Conservation (phyloP, 768 basidiomycete genomes). For the Serendipita sp. region DNA sequence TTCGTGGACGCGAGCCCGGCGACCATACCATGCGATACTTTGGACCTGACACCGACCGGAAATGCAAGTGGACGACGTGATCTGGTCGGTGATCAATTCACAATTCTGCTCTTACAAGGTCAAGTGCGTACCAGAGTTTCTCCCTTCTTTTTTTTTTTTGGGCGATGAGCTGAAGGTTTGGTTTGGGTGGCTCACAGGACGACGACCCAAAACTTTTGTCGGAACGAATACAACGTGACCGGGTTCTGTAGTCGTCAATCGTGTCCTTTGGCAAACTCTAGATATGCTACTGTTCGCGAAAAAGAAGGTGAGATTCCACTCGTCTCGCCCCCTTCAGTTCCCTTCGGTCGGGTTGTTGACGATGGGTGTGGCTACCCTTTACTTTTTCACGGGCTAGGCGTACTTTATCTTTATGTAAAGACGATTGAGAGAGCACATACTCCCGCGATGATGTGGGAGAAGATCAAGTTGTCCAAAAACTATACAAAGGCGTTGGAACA, state of each 20-base stretch:
- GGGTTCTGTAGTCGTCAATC: conserved; percentile 90
- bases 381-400: conserved; percentile 30
- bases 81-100: conserved; percentile 88
- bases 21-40: background rate
- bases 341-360: background rate
- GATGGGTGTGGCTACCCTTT: background rate
- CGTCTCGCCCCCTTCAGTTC: too few relatives aligned
- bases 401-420: conserved; percentile 87
- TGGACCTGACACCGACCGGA: background rate
- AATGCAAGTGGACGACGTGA: conserved; percentile 71
- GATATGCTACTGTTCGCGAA: conserved; percentile 96
- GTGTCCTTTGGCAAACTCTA: conserved; percentile 93
- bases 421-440: conserved; percentile 95
- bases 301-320: conserved; percentile 51
- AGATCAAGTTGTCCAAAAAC: conserved; percentile 79
- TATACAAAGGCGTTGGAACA: conserved; percentile 92
- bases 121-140: conserved; percentile 45
- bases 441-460: conserved; percentile 97
- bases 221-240: conserved; percentile 97
- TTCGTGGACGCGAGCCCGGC: background rate
- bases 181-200: conserved; percentile 36
- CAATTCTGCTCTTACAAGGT: conserved; percentile 99
- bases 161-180: too few relatives aligned
- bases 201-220: conserved; percentile 90
- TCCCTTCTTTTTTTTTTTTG: background rate